These are phyloP conservation scores for Akanthomyces uredinophilus DNA, from an alignment of 2,329 filamentous ascomycete species.

Conservation along the genomic window DNA sequence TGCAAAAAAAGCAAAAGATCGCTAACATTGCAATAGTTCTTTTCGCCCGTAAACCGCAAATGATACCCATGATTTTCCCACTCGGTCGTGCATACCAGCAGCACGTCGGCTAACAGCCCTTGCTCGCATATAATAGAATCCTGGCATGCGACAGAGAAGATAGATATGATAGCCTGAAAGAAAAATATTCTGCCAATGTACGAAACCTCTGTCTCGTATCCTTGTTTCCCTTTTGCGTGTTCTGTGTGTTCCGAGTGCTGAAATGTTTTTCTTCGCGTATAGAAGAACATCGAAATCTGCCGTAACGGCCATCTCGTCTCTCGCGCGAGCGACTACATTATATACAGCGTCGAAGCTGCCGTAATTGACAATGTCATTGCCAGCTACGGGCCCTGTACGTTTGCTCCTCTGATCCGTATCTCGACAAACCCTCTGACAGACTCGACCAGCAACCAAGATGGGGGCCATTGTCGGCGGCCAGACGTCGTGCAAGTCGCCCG, in stretches of 20 bases:
- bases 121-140: constrained; percentile 54
- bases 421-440: constrained; percentile 16
- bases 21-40: constrained; percentile 9
- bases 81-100: constrained; percentile 3
- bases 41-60: constrained; percentile 6
- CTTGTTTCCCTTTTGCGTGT: constrained; percentile 13
- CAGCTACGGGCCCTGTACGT: constrained; percentile 82
- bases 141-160: constrained; percentile 91
- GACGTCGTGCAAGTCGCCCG: constrained; percentile 96
- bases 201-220: constrained; percentile 31
- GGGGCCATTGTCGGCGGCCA: constrained; percentile 95
- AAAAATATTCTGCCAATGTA: constrained; percentile 87
- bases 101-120: constrained; percentile 9
- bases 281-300: constrained; percentile 79
- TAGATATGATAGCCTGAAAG: constrained; percentile 72
- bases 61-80: constrained; percentile 16
- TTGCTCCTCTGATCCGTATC: background rate
- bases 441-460: constrained; percentile 73
- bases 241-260: constrained; percentile 36
- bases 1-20: background rate
- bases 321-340: constrained; percentile 93
- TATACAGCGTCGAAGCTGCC: constrained; percentile 96
- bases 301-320: constrained; percentile 95
- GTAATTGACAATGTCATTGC: constrained; percentile 83
- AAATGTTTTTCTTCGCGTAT: constrained; percentile 43